Conservation (phyloP, 805 yeast species). For the Wickerhamomyces strasburgensis region DNA sequence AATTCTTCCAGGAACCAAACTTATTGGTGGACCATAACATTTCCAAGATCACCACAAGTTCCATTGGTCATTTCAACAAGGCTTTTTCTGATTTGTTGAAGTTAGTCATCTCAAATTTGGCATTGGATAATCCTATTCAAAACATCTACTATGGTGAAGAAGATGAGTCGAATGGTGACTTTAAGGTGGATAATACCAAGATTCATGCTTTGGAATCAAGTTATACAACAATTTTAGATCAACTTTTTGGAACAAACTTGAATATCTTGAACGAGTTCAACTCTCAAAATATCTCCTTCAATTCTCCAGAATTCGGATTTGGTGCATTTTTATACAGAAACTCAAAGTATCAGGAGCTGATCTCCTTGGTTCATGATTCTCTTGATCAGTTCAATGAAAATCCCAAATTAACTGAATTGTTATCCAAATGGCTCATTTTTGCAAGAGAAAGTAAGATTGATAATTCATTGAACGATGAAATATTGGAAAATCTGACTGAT, state of each 20-base stretch:
- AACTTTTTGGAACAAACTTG: constrained; percentile 53
- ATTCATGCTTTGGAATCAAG: constrained; percentile 55
- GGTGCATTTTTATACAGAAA: constrained; percentile 64
- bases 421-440: constrained; percentile 68
- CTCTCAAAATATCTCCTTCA: constrained; percentile 38
- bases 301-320: constrained; percentile 82
- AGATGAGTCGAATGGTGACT: too few relatives aligned
- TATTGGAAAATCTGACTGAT: constrained; percentile 39
- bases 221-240: constrained; percentile 68
- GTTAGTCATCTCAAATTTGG: constrained; percentile 45
- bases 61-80: constrained; percentile 33
- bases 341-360: constrained; percentile 36
- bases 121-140: constrained; percentile 52
- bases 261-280: constrained; percentile 57
- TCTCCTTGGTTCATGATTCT: constrained; percentile 26
- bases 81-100: constrained; percentile 16
- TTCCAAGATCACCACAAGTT: constrained; percentile 51
- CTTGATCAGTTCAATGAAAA: constrained; percentile 35
- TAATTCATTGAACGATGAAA: constrained; percentile 17
- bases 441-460: constrained; percentile 31
- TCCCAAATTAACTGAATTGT: constrained; percentile 41
- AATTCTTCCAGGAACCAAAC: constrained; percentile 58
- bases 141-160: constrained; percentile 53
- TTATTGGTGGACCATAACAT: constrained; percentile 41
- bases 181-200: too few relatives aligned